These are phyloP conservation scores for Colletotrichum plurivorum DNA, from an alignment of 2,329 filamentous ascomycete genomes.

Conservation along the genomic window DNA sequence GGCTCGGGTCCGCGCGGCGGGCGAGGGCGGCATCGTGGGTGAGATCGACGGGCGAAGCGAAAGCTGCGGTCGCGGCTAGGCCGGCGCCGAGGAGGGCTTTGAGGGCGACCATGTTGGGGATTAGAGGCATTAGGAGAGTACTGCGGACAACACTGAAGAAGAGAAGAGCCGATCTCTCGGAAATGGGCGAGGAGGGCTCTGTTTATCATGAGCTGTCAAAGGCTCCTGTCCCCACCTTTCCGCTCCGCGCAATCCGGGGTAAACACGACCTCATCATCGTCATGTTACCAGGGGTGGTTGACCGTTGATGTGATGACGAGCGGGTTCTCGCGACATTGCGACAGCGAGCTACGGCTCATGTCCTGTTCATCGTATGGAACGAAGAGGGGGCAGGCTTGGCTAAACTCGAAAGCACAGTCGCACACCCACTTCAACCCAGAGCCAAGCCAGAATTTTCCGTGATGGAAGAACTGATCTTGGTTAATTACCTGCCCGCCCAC, in stretches of 20 bases:
- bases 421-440: neutral
- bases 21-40: constrained; percentile 41
- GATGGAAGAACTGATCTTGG: constrained; percentile 23
- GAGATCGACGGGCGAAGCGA: constrained; percentile 43
- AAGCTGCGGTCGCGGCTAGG: constrained; percentile 18
- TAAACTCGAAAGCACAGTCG: constrained; percentile 1
- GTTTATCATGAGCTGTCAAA: constrained; percentile 11
- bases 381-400: neutral
- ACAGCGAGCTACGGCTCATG: neutral
- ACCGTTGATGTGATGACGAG: neutral
- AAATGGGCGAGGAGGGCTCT: neutral
- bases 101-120: constrained; percentile 13
- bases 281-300: constrained; percentile 1
- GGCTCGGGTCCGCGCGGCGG: constrained; percentile 52
- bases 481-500: neutral
- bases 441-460: constrained; percentile 17
- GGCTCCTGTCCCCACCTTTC: neutral
- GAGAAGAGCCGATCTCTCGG: neutral
- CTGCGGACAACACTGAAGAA: neutral
- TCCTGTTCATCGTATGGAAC: too few species aligned
- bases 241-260: neutral
- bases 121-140: neutral
- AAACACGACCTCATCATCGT: constrained; percentile 4
- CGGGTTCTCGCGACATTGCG: constrained; percentile 9
- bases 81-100: constrained; percentile 20